Evolutionary conservation across 768 basidiomycete species (phyloP).

Genomic region (Tricholoma furcatifolium): DNA sequence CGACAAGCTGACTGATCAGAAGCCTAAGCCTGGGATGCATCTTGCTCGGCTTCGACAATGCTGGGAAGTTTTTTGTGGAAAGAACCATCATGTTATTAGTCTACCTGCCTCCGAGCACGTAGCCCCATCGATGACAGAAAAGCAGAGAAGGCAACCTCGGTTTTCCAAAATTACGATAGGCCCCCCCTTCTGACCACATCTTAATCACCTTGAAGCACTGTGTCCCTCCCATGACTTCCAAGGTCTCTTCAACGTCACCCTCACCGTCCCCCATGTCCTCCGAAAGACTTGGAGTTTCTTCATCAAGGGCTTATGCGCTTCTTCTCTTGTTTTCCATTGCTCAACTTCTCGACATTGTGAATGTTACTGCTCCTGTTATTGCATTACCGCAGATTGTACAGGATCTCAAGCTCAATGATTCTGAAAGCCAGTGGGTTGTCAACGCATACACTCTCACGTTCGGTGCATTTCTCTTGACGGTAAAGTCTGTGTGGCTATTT

Average conservation of each 20-base stretch:
- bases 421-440: conserved; percentile 30
- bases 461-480: conserved; percentile 32
- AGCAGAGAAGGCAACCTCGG: too few relatives aligned
- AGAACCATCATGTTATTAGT: too few relatives aligned
- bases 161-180: not conserved
- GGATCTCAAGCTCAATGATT: conserved; percentile 10
- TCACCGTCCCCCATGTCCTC: not conserved
- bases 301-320: conserved; percentile 7
- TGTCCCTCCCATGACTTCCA: not conserved
- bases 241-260: not conserved
- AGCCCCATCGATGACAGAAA: too few relatives aligned
- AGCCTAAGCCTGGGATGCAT: too few relatives aligned
- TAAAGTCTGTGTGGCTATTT: not conserved
- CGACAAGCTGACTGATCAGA: too few relatives aligned
- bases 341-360: conserved; percentile 38
- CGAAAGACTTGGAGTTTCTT: not conserved
- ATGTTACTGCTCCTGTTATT: conserved; percentile 34
- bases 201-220: too few relatives aligned
- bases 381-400: conserved; percentile 28
- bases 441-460: conserved; percentile 35
- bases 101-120: too few relatives aligned
- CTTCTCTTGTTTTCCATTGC: conserved; percentile 33
- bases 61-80: too few relatives aligned
- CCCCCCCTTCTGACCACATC: not conserved
- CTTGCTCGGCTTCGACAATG: too few relatives aligned